phyloP scores from a whole-genome alignment of 108 stramenopile species.

The Pseudonitzschia multistriata region DNA sequence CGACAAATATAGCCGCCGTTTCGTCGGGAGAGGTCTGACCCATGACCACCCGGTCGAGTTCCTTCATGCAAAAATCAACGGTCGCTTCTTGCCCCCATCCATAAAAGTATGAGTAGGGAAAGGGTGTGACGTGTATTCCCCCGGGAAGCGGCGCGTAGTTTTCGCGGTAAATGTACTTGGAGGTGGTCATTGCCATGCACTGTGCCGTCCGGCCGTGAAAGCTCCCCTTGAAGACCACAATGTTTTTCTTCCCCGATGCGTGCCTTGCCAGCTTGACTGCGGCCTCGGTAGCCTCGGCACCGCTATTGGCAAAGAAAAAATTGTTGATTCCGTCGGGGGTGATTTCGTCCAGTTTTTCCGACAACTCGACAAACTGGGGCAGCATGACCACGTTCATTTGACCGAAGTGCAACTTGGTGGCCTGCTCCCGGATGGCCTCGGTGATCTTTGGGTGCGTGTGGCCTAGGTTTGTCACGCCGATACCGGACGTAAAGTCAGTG shows the following conservation, averaged over 20 bases:
- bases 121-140: conserved; percentile 15
- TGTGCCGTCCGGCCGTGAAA: conserved; percentile 74
- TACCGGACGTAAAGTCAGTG: conserved; percentile 70
- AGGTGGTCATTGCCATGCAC: conserved; percentile 66
- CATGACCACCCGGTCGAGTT: conserved; percentile 8
- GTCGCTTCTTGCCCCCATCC: neutral
- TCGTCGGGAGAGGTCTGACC: conserved; percentile 5
- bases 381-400: conserved; percentile 49
- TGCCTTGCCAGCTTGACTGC: conserved; percentile 67
- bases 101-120: conserved; percentile 4
- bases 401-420: conserved; percentile 44
- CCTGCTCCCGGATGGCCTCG: conserved; percentile 63
- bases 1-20: conserved; percentile 9
- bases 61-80: conserved; percentile 2
- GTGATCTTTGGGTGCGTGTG: conserved; percentile 69
- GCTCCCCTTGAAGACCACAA: conserved; percentile 61
- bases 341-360: conserved; percentile 32
- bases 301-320: conserved; percentile 63
- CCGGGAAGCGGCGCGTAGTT: conserved; percentile 21
- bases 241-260: conserved; percentile 57
- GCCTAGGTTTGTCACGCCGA: conserved; percentile 74
- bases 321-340: conserved; percentile 41
- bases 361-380: conserved; percentile 61
- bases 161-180: conserved; percentile 19
- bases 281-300: conserved; percentile 73